Conservation (phyloP, 768 basidiomycete species). For the Tricholoma sp. region DNA sequence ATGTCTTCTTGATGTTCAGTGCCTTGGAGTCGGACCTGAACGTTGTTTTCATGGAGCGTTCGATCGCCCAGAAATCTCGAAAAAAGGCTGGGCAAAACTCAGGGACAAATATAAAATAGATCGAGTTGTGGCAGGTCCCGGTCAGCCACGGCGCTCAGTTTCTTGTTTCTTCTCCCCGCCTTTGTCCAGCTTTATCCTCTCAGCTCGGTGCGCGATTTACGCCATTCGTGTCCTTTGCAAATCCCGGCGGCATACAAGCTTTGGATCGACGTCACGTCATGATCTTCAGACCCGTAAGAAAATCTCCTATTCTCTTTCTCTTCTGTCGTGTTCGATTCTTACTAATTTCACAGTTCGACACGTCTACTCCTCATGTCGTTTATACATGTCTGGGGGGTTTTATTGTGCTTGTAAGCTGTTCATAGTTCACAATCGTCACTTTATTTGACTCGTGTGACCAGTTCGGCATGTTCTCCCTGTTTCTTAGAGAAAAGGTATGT, state of each 20-base stretch:
- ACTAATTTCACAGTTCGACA: conserved; percentile 42
- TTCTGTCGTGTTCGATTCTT: background rate
- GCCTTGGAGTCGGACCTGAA: background rate
- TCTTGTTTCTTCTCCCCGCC: conserved; percentile 2
- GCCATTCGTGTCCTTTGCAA: conserved; percentile 10
- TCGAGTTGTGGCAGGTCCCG: background rate
- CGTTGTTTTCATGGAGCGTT: background rate
- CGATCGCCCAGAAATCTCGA: background rate
- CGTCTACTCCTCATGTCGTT: conserved; percentile 66
- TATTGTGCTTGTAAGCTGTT: conserved; percentile 61
- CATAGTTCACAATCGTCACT: background rate
- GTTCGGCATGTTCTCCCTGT: conserved; percentile 95
- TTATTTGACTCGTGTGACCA: conserved; percentile 20
- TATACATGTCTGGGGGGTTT: conserved; percentile 82
- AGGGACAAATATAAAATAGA: conserved; percentile 20
- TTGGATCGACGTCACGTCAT: conserved; percentile 30
- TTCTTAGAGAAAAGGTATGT: conserved; percentile 79
- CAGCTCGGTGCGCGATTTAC: conserved; percentile 14
- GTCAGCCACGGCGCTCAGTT: conserved; percentile 4
- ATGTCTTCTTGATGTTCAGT: no score
- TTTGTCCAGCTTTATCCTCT: background rate
- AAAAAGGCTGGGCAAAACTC: conserved; percentile 13
- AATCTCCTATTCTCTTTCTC: conserved; percentile 1
- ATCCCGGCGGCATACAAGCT: conserved; percentile 1
- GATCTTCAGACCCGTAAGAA: conserved; percentile 45